Conservation (phyloP, 2,329 filamentous ascomycete genomes). For the Pestalotiopsis sp. region DNA sequence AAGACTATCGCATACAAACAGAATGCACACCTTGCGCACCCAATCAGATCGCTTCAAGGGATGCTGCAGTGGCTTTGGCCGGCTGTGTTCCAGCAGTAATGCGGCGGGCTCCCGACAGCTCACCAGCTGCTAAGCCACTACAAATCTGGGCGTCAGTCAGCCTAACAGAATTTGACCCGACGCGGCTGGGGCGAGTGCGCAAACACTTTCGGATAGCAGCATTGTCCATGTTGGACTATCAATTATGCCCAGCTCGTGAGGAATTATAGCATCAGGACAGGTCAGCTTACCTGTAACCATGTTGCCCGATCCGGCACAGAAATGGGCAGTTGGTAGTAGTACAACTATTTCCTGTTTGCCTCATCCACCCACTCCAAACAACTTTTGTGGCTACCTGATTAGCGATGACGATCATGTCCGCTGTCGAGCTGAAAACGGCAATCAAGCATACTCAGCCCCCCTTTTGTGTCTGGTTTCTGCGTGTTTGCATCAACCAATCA, state of each 20-base stretch:
- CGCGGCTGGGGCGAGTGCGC: too few species aligned
- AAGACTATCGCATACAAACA: background rate
- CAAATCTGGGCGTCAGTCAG: background rate
- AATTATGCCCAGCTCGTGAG: background rate
- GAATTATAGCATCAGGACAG: background rate
- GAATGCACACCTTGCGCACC: background rate
- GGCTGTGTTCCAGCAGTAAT: background rate
- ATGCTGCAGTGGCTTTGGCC: background rate
- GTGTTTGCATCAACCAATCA: too few species aligned
- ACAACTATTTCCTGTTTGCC: background rate
- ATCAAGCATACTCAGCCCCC: background rate
- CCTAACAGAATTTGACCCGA: background rate
- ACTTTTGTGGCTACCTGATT: background rate
- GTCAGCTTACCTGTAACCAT: background rate
- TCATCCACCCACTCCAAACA: background rate
- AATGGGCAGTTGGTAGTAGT: background rate
- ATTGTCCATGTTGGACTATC: background rate
- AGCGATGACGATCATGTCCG: background rate
- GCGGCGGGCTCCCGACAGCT: conserved; percentile 5
- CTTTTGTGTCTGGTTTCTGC: background rate
- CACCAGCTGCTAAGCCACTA: conserved; percentile 1
- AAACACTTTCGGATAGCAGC: background rate
- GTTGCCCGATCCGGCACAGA: too few species aligned
- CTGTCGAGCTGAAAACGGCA: background rate
- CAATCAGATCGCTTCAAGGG: background rate